Conservation (phyloP, 2,329 filamentous ascomycete genomes). For the Fusarium nanum region DNA sequence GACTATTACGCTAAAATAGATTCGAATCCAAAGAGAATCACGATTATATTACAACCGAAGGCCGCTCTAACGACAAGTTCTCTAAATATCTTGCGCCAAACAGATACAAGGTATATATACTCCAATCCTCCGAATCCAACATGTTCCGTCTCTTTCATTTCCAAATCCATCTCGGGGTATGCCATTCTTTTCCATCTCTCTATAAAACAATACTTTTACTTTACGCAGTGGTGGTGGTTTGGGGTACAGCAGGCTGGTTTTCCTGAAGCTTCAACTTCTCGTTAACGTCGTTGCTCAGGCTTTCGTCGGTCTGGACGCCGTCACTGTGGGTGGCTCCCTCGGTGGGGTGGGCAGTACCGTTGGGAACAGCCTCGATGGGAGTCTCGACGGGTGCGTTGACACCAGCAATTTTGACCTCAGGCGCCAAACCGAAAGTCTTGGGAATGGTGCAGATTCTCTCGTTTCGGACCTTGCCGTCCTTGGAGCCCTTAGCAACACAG, state of each 20-base stretch:
- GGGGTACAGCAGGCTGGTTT: conserved; percentile 27
- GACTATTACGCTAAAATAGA: neutral
- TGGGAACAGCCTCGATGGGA: neutral
- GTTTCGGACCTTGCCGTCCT: conserved; percentile 57
- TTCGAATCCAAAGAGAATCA: conserved; percentile 9
- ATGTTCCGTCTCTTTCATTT: conserved; percentile 1
- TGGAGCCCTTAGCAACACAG: conserved; percentile 65
- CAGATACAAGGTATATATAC: conserved; percentile 18
- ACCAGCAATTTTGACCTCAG: conserved; percentile 19
- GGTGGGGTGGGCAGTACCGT: conserved; percentile 14
- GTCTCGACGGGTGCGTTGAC: neutral
- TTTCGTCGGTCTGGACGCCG: conserved; percentile 46
- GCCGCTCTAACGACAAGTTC: conserved; percentile 15
- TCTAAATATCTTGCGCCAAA: conserved; percentile 21
- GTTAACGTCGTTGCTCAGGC: conserved; percentile 46
- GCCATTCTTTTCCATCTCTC: conserved; percentile 11
- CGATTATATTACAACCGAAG: conserved; percentile 13
- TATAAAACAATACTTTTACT: conserved; percentile 23
- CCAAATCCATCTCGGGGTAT: conserved; percentile 26
- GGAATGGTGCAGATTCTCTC: conserved; percentile 65
- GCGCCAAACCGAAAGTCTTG: conserved; percentile 49
- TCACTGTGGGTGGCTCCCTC: conserved; percentile 48
- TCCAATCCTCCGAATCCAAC: neutral
- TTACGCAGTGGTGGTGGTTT: conserved; percentile 30
- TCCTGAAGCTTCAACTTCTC: conserved; percentile 51